phyloP scores from a whole-genome alignment of 2,329 filamentous ascomycete genomes.

The Xylaria sp. region DNA sequence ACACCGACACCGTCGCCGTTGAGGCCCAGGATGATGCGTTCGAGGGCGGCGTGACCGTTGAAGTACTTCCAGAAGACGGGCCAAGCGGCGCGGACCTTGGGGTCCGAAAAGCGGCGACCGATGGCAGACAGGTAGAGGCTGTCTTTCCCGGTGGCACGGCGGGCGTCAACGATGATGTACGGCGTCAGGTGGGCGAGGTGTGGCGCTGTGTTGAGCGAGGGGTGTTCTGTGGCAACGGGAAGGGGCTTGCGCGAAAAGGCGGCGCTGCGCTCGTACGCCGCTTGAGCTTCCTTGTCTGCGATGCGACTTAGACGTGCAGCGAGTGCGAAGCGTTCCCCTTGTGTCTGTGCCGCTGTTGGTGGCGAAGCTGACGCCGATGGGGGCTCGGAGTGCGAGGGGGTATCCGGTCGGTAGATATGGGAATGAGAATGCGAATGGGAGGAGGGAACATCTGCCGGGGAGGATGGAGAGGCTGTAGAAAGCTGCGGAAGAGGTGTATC shows the following conservation, averaged over 20 bases:
- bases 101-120: slow-evolving; percentile 61
- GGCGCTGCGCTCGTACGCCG: slow-evolving; percentile 66
- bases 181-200: slow-evolving; percentile 69
- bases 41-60: slow-evolving; percentile 84
- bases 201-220: slow-evolving; percentile 65
- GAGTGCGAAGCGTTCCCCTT: slow-evolving; percentile 39
- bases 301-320: slow-evolving; percentile 40
- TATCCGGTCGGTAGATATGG: slow-evolving; percentile 23
- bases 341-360: slow-evolving; percentile 35
- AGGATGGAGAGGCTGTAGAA: slow-evolving; percentile 31
- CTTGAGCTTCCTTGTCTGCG: slow-evolving; percentile 60
- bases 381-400: slow-evolving; percentile 20
- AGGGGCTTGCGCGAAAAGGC: slow-evolving; percentile 63
- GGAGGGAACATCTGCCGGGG: slow-evolving; percentile 40
- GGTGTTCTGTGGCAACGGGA: slow-evolving; percentile 64
- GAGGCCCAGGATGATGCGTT: slow-evolving; percentile 80
- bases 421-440: slow-evolving; percentile 15
- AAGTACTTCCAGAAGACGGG: slow-evolving; percentile 83
- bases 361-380: slow-evolving; percentile 42
- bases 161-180: slow-evolving; percentile 80
- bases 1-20: slow-evolving; percentile 12
- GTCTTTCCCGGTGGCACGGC: slow-evolving; percentile 81
- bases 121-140: slow-evolving; percentile 76
- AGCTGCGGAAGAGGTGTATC: slow-evolving; percentile 38
- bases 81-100: slow-evolving; percentile 73